Evolutionary conservation across 192 early-diverging fungal species (phyloP), one percentile per base, ranked within the genome.

Genomic region (Coemansia sp.): DNA sequence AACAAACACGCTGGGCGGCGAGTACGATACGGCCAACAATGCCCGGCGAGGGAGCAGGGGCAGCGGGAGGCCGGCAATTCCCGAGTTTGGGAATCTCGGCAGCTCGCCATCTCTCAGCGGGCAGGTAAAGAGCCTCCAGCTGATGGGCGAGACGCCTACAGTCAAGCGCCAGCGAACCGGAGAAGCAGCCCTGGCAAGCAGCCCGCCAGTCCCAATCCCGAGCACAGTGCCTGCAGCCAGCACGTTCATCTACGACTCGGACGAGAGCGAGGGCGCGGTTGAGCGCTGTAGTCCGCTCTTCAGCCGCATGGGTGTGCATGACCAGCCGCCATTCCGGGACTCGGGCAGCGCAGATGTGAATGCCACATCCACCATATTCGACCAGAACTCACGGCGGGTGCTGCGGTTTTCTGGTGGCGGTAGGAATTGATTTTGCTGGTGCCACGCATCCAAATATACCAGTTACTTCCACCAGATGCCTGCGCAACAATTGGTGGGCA

Each of bases 191-290:
- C 54, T 54, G 5, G 37, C 32, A 6, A 26, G 31, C 23, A 47
- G 38, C 53, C 58, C 46, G 32, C 46, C 51, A 17, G 4, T 47
- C 20, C 19, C 49, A 18, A 38, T 50, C 14, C 35, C 37, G 31
- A 26, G 33, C 26, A 36, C 43, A 14, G 21, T 30, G 13, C 39
- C 41, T 8, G 47, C 51, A 2, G 36, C 38, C 1, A 47, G 47
- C 20, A 31, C 48, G 37, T 61, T 52, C 43, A 52, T 65, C 4
- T 65, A 49, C 31, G 62, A 43, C n/a, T 65, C 62, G 8, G 60
- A 64, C 18, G 60, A 45, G 25, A 55, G 54, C 31, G 48, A 49
- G 5, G 53, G 20, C 29, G 39, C 23, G 38, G 22, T 47, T 5
- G 56, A 50, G 31, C 54, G 38, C 16, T n/a, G n/a, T n/a, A 56